A percentile compares a stretch with the other conserved stretches of the same genome.
These are phyloP conservation scores for Fusarium piperis DNA, from an alignment of 2,329 filamentous ascomycete species.

Conservation along the genomic window DNA sequence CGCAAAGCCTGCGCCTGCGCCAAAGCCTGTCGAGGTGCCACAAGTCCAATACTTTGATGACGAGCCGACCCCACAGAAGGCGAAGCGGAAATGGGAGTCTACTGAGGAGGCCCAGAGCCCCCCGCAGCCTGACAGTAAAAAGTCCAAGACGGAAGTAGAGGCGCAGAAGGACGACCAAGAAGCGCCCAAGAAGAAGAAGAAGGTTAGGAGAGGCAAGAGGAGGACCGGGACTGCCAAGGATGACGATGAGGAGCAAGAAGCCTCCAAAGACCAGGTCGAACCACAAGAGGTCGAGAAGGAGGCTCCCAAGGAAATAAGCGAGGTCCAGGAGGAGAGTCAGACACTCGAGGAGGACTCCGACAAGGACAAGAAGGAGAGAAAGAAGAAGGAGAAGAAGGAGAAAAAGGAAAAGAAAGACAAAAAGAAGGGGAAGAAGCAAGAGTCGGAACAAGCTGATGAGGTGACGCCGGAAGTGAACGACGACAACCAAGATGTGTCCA, in stretches of 20 bases:
- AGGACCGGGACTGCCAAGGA: constrained; percentile 23
- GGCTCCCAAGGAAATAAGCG: constrained; percentile 44
- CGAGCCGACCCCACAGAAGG: constrained; percentile 34
- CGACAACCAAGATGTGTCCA: constrained; percentile 33
- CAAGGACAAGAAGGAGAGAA: constrained; percentile 38
- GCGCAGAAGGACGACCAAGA: constrained; percentile 17
- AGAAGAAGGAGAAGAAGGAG: constrained; percentile 19
- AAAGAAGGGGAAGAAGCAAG: constrained; percentile 12
- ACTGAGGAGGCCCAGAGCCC: constrained; percentile 41
- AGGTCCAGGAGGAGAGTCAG: constrained; percentile 41
- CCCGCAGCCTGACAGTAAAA: constrained; percentile 47
- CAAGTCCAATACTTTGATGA: constrained; percentile 44
- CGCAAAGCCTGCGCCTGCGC: constrained; percentile 32
- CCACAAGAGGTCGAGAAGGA: constrained; percentile 43
- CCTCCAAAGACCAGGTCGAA: constrained; percentile 37
- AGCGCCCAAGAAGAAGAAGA: constrained; percentile 40
- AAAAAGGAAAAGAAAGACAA: constrained; percentile 20
- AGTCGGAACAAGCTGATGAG: constrained; percentile 15
- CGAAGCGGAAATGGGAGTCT: constrained; percentile 52
- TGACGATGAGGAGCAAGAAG: constrained; percentile 28
- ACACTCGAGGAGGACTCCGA: constrained; percentile 40
- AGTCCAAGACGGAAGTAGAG: constrained; percentile 43
- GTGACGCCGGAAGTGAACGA: constrained; percentile 12
- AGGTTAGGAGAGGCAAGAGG: constrained; percentile 37
- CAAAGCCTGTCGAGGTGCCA: constrained; percentile 17